A percentile compares a stretch with the other conserved stretches of the same genome.
Conservation (phyloP, 2,329 filamentous ascomycete species). For the Scedosporium aurantiacum region DNA sequence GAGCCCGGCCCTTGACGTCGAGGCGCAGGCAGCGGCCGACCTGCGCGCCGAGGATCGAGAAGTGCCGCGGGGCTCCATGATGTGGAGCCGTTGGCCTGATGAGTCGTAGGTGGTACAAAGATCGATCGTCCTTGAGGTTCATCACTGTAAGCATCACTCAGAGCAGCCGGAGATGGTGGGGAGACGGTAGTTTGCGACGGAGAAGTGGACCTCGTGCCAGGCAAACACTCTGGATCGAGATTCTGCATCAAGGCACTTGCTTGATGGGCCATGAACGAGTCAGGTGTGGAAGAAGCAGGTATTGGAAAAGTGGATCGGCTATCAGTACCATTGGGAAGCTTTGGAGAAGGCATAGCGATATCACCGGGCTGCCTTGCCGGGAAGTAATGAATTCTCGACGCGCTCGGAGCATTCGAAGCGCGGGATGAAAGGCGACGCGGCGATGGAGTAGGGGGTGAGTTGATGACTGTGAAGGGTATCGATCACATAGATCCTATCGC, state of each 20-base stretch:
- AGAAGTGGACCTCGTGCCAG: neutral
- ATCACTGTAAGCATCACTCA: neutral
- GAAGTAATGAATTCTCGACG: neutral
- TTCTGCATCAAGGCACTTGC: neutral
- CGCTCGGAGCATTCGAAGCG: constrained; percentile 1
- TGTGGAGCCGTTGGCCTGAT: constrained; percentile 5
- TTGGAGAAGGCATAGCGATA: constrained; percentile 4
- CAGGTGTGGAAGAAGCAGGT: neutral
- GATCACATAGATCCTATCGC: neutral
- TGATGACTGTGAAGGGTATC: neutral
- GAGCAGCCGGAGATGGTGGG: neutral
- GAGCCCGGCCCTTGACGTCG: constrained; percentile 25
- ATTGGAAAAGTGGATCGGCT: neutral
- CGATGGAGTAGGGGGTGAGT: neutral
- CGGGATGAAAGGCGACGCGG: neutral
- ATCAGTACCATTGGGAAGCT: constrained; percentile 3
- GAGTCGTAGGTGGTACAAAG: neutral
- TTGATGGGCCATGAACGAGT: neutral
- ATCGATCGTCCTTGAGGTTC: constrained; percentile 2
- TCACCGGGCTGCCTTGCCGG: constrained; percentile 2
- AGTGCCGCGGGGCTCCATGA: constrained; percentile 31
- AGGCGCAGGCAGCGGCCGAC: constrained; percentile 42
- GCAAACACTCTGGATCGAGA: no score
- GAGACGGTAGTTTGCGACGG: neutral
- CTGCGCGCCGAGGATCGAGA: constrained; percentile 33